These are phyloP conservation scores for Pseudoscleropodium purum DNA, from an alignment of 225 moss, liverwort and hornwort genomes.

Conservation along the genomic window DNA sequence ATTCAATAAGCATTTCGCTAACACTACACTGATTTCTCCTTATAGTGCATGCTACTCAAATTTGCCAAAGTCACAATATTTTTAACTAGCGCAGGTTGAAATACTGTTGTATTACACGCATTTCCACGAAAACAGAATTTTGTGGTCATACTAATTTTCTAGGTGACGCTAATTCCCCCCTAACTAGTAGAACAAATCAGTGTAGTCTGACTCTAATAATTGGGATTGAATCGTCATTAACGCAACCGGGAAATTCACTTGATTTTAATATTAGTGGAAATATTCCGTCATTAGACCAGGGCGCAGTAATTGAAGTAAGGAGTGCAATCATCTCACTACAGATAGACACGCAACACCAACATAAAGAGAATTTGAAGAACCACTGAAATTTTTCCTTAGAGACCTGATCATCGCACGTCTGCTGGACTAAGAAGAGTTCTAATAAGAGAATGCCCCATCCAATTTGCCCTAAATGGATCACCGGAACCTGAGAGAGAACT, in stretches of 20 bases:
- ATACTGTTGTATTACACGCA: neutral
- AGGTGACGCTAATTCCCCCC: neutral
- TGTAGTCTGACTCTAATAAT: neutral
- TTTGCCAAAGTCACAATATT: neutral
- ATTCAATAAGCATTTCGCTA: neutral
- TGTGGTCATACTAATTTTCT: neutral
- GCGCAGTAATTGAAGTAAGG: neutral
- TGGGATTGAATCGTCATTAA: neutral
- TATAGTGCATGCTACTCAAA: neutral
- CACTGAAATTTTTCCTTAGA: neutral
- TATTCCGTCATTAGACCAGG: neutral
- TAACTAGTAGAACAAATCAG: neutral
- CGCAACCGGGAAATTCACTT: neutral
- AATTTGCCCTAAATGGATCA: neutral
- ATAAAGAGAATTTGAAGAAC: neutral
- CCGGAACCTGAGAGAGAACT: neutral
- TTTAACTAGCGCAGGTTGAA: neutral
- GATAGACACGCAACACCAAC: neutral
- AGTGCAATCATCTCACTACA: neutral
- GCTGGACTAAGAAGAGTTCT: neutral
- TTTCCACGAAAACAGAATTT: neutral
- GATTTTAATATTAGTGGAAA: neutral
- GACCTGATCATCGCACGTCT: neutral
- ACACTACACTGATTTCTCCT: neutral
- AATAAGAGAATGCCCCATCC: neutral